Evolutionary conservation across 2,329 filamentous ascomycete genomes (phyloP).

Genomic region (Verticillium klebahnii): DNA sequence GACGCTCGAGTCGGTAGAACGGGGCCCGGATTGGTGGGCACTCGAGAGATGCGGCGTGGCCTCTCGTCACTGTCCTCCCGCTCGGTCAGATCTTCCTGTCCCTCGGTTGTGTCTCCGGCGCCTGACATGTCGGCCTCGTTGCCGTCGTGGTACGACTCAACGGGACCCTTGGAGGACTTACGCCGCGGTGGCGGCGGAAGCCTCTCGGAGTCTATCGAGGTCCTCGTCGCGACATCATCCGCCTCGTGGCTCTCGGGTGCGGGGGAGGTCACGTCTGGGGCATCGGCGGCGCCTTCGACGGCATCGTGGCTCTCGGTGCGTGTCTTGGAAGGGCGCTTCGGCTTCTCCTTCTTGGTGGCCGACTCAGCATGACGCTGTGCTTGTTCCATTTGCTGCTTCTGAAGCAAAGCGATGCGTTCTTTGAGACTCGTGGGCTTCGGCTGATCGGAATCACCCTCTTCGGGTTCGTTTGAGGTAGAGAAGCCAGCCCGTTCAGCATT

Average conservation of each 20-base stretch:
- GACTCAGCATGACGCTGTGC: constrained; percentile 77
- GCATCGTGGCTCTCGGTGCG: constrained; percentile 44
- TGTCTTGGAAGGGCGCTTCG: constrained; percentile 73
- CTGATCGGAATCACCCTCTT: constrained; percentile 65
- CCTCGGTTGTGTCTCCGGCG: constrained; percentile 60
- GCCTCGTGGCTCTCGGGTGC: neutral
- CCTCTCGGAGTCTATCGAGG: constrained; percentile 43
- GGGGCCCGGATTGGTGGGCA: constrained; percentile 26
- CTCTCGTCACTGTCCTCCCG: constrained; percentile 71
- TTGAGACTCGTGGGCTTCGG: constrained; percentile 92
- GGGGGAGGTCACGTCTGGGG: neutral
- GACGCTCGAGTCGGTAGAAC: constrained; percentile 20
- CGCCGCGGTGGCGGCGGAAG: constrained; percentile 40
- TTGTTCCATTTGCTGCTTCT: constrained; percentile 90
- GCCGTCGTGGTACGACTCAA: constrained; percentile 48
- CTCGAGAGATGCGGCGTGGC: constrained; percentile 27
- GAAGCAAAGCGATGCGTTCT: constrained; percentile 88
- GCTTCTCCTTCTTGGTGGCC: constrained; percentile 78
- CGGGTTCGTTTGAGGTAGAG: constrained; percentile 38
- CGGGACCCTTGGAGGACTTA: constrained; percentile 44
- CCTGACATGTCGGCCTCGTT: constrained; percentile 64
- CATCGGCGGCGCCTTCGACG: constrained; percentile 18
- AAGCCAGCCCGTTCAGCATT: constrained; percentile 66
- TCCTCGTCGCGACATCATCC: constrained; percentile 21
- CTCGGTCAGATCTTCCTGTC: constrained; percentile 58